A percentile compares a stretch with the other conserved stretches of the same genome.
Conservation (phyloP, 129 eudicot genomes). For the Chrysanthemum lavandulifolium region DNA sequence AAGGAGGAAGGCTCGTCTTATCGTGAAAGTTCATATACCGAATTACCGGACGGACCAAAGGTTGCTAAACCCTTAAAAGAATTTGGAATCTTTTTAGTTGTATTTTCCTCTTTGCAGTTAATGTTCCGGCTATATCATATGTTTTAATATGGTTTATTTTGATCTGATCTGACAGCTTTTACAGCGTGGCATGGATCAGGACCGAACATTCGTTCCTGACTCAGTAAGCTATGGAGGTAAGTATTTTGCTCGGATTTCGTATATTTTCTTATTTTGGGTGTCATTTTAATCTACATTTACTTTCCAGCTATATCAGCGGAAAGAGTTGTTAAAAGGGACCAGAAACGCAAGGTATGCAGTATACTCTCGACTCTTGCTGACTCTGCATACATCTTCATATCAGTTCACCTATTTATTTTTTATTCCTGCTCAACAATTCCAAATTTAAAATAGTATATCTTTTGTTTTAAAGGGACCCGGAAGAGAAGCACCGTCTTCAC, state of each 20-base stretch:
- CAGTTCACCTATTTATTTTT: neutral
- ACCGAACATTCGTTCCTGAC: constrained; percentile 78
- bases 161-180: constrained; percentile 36
- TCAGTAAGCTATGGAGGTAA: constrained; percentile 79
- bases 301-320: constrained; percentile 61
- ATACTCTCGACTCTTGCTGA: neutral
- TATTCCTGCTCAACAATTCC: neutral
- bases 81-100: neutral
- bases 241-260: neutral
- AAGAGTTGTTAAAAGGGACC: constrained; percentile 80
- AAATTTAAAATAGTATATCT: neutral
- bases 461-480: constrained; percentile 64
- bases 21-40: constrained; percentile 82
- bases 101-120: neutral
- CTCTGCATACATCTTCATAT: neutral
- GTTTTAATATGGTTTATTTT: constrained; percentile 17
- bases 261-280: neutral
- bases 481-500: constrained; percentile 92
- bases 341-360: constrained; percentile 78
- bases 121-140: constrained; percentile 19
- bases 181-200: constrained; percentile 71
- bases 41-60: constrained; percentile 90
- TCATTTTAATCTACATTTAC: neutral
- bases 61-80: constrained; percentile 33
- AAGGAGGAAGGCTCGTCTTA: constrained; percentile 93